phyloP scores from a whole-genome alignment of 805 yeast genomes.

The Teunomyces tritomae region DNA sequence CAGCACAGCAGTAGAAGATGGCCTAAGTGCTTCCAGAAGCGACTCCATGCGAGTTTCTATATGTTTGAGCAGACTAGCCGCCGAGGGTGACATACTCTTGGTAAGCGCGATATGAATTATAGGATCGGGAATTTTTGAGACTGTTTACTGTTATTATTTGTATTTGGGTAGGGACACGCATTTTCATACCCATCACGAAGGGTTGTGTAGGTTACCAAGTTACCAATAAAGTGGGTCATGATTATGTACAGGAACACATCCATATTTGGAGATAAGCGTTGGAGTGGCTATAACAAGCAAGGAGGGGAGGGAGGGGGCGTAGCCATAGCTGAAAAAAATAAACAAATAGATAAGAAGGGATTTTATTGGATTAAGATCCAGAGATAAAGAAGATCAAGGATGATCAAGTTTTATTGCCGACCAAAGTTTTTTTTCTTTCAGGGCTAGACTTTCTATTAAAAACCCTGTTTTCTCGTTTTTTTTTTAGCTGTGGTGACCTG shows the following conservation, averaged over 20 bases:
- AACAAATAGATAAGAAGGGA: too few species aligned
- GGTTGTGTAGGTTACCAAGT: not conserved
- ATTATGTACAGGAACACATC: not conserved
- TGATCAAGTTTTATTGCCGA: too few species aligned
- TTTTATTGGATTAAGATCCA: too few species aligned
- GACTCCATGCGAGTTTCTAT: slow-evolving; percentile 21
- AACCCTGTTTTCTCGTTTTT: too few species aligned
- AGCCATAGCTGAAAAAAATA: too few species aligned
- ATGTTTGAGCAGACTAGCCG: slow-evolving; percentile 17
- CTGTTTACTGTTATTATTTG: not conserved
- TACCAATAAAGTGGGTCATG: not conserved
- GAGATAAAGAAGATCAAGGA: too few species aligned
- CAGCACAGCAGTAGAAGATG: not conserved
- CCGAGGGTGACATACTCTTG: slow-evolving; percentile 5
- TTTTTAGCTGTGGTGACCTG: too few species aligned
- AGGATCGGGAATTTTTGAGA: not conserved
- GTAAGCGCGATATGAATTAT: not conserved
- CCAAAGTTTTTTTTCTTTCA: too few species aligned
- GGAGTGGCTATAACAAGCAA: too few species aligned
- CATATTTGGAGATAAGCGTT: not conserved
- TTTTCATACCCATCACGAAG: not conserved
- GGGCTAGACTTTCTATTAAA: too few species aligned
- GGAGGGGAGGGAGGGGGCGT: too few species aligned
- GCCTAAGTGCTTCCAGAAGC: slow-evolving; percentile 10
- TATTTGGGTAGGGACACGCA: not conserved